Percentiles rank a stretch among this genome's conserved stretches.
These are phyloP conservation scores for Ganoderma sp. DNA, from an alignment of 1,284 basidiomycete genomes.

Conservation along the genomic window DNA sequence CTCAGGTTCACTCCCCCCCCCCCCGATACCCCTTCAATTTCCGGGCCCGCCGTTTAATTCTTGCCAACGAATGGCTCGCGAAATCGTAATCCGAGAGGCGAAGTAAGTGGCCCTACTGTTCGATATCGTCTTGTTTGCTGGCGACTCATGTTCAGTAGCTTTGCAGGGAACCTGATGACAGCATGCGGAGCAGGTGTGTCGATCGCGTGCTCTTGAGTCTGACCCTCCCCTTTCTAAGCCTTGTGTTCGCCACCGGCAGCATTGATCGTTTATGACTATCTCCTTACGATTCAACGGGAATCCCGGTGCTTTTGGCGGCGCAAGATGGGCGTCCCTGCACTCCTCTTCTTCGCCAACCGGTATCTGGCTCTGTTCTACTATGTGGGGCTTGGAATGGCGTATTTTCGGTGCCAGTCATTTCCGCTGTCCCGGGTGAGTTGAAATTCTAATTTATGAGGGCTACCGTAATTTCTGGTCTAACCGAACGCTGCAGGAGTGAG, in stretches of 20 bases:
- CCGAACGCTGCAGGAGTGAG: not conserved
- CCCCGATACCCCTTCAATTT: too few species aligned
- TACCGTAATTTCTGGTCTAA: not conserved
- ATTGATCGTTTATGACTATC: constrained; percentile 12
- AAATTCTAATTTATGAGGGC: not conserved
- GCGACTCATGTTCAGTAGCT: not conserved
- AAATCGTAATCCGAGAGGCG: not conserved
- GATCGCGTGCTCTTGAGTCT: too few species aligned
- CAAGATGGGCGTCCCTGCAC: not conserved
- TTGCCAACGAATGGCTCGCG: too few species aligned
- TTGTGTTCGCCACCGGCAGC: not conserved
- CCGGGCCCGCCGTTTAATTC: too few species aligned
- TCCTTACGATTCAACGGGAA: constrained; percentile 16
- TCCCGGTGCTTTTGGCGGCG: constrained; percentile 13
- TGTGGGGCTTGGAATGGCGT: not conserved
- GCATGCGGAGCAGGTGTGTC: not conserved
- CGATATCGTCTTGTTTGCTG: not conserved
- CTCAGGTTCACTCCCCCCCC: too few species aligned
- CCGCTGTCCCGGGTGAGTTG: not conserved
- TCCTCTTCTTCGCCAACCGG: constrained; percentile 14
- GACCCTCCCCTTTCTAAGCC: not conserved
- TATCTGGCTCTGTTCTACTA: constrained; percentile 5
- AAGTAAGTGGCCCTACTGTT: not conserved
- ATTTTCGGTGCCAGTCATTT: not conserved
- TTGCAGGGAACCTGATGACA: not conserved